Evolutionary conservation across 2,329 filamentous ascomycete species (phyloP).

Genomic region (Colletotrichum horii): DNA sequence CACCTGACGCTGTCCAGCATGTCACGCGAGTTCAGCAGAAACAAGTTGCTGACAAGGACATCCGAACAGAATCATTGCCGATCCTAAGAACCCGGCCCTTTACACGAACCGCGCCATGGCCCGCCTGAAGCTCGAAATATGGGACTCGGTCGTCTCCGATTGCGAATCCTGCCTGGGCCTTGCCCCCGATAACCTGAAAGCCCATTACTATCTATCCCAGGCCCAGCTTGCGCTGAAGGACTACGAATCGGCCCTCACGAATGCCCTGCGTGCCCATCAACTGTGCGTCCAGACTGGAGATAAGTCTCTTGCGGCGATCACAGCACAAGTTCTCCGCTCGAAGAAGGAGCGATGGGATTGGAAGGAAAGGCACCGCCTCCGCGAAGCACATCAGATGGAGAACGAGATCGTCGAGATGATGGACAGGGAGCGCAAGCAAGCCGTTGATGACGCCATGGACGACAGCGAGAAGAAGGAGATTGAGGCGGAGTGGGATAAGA

Average conservation of each 20-base stretch:
- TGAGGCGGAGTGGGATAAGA: conserved; percentile 49
- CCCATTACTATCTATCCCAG: conserved; percentile 82
- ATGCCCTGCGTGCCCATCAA: conserved; percentile 75
- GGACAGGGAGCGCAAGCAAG: conserved; percentile 48
- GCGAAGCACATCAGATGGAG: conserved; percentile 58
- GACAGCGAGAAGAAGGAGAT: conserved; percentile 56
- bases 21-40: not conserved
- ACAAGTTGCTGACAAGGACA: not conserved
- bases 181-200: conserved; percentile 74
- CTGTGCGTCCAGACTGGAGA: conserved; percentile 68
- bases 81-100: conserved; percentile 77
- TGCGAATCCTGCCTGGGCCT: conserved; percentile 77
- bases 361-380: conserved; percentile 65
- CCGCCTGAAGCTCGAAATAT: conserved; percentile 75
- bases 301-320: conserved; percentile 73
- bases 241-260: conserved; percentile 73
- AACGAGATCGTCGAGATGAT: conserved; percentile 35
- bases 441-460: conserved; percentile 41
- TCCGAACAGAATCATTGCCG: conserved; percentile 70
- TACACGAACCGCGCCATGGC: conserved; percentile 92
- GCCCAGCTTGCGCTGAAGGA: conserved; percentile 78
- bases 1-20: not conserved
- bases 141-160: conserved; percentile 78
- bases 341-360: conserved; percentile 89
- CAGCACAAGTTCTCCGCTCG: conserved; percentile 74